Conservation (phyloP, 352 stramenopile genomes). For the Phytophthora rubi region DNA sequence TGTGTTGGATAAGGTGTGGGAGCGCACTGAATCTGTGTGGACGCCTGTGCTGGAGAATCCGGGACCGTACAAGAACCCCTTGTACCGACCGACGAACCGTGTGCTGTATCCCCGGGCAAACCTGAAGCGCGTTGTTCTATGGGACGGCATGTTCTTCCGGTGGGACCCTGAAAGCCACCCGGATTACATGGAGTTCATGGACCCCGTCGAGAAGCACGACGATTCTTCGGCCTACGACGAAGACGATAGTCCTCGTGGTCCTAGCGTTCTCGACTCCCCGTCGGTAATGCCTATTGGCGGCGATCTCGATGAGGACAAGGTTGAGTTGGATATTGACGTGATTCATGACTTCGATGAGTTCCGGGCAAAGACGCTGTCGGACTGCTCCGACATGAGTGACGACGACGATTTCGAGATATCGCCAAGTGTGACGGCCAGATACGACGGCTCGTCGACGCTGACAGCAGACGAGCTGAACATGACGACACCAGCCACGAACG, state of each 20-base stretch:
- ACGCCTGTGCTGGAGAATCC: slow-evolving; percentile 78
- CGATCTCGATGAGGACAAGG: slow-evolving; percentile 73
- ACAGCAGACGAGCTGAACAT: slow-evolving; percentile 41
- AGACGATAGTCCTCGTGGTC: slow-evolving; percentile 34
- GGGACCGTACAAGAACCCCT: slow-evolving; percentile 69
- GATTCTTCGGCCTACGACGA: slow-evolving; percentile 37
- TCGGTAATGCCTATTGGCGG: slow-evolving; percentile 51
- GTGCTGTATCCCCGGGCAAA: slow-evolving; percentile 88
- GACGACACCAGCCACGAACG: slow-evolving; percentile 31
- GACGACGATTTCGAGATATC: slow-evolving; percentile 70
- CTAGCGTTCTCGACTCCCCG: slow-evolving; percentile 43
- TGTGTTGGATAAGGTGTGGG: slow-evolving; percentile 85
- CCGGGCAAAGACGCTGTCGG: slow-evolving; percentile 67
- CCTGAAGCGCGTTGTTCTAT: slow-evolving; percentile 86
- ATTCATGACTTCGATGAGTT: slow-evolving; percentile 87
- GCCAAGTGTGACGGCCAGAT: slow-evolving; percentile 39
- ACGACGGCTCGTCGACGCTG: slow-evolving; percentile 41
- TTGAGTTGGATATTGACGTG: slow-evolving; percentile 77
- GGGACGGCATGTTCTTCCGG: slow-evolving; percentile 88
- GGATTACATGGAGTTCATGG: slow-evolving; percentile 90
- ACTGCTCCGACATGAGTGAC: slow-evolving; percentile 86
- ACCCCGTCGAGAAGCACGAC: slow-evolving; percentile 52
- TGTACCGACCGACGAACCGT: slow-evolving; percentile 80
- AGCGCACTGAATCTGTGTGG: slow-evolving; percentile 87
- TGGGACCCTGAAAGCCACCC: slow-evolving; percentile 87